Percentiles rank a stretch among this genome's conserved stretches.
Evolutionary conservation across 352 stramenopile genomes (phyloP).

Genomic region (Hyaloperonospora arabidopsidis): DNA sequence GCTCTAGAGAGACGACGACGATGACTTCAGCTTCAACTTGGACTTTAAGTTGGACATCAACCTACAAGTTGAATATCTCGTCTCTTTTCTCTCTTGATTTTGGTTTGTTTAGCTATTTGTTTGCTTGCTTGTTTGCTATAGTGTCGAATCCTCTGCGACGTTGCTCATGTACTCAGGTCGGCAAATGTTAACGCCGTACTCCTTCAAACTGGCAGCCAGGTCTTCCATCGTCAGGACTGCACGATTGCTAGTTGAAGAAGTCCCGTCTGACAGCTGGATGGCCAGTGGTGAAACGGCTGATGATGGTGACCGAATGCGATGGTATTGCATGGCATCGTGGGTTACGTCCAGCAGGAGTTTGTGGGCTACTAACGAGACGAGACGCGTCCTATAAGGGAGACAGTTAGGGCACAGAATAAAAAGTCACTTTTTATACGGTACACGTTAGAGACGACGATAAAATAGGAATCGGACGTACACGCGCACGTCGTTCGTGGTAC

Average conservation of each 20-base stretch:
- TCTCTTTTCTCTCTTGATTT: not conserved
- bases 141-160: slow-evolving; percentile 26
- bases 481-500: slow-evolving; percentile 56
- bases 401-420: slow-evolving; percentile 2
- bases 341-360: slow-evolving; percentile 78
- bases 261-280: slow-evolving; percentile 10
- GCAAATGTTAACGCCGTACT: slow-evolving; percentile 74
- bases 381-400: slow-evolving; percentile 33
- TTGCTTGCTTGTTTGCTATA: not conserved
- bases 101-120: slow-evolving; percentile 1
- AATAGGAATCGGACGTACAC: slow-evolving; percentile 29
- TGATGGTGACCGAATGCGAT: slow-evolving; percentile 44
- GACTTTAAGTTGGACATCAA: not conserved
- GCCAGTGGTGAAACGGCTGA: slow-evolving; percentile 5
- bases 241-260: slow-evolving; percentile 13
- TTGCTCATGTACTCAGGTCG: slow-evolving; percentile 80
- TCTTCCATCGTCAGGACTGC: slow-evolving; percentile 71
- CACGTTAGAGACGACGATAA: not conserved
- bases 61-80: not conserved
- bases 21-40: not conserved
- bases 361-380: slow-evolving; percentile 63
- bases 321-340: slow-evolving; percentile 74
- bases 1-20: slow-evolving; percentile 13
- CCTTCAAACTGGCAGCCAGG: slow-evolving; percentile 60
- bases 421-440: not conserved